Percentiles rank a stretch among this genome's conserved stretches.
phyloP scores from a whole-genome alignment of 148 eudicot genomes.

The Cornus florida region DNA sequence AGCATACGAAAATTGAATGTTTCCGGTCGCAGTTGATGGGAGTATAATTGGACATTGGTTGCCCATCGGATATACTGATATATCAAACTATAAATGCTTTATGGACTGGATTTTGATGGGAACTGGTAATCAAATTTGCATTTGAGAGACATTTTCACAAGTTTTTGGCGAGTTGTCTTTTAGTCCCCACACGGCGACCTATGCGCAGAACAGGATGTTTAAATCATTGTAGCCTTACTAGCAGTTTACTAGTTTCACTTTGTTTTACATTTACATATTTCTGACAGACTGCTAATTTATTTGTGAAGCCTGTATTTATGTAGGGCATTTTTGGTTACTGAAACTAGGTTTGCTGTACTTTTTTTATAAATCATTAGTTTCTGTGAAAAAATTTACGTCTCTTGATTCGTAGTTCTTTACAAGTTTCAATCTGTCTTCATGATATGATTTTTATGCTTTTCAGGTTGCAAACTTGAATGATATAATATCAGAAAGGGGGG shows the following conservation, averaged over 20 bases:
- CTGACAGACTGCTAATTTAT: background rate
- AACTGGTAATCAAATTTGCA: background rate
- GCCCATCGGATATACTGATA: too few species aligned
- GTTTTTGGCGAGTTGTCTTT: background rate
- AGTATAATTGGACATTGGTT: background rate
- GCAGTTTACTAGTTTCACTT: background rate
- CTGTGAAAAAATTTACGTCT: background rate
- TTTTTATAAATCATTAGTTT: too few species aligned
- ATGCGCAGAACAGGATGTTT: background rate
- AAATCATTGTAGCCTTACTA: background rate
- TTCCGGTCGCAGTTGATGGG: background rate
- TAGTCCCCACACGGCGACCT: background rate
- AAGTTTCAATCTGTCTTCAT: slow-evolving; percentile 6
- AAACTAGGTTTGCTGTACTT: background rate
- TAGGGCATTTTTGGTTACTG: background rate
- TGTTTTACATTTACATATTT: too few species aligned
- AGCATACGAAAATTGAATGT: background rate
- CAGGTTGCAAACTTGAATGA: slow-evolving; percentile 92
- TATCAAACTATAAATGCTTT: background rate
- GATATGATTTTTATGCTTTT: slow-evolving; percentile 10
- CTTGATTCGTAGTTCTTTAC: background rate
- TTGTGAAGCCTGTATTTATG: background rate
- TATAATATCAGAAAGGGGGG: slow-evolving; percentile 88
- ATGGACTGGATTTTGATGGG: background rate
- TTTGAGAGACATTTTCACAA: background rate